phyloP scores from a whole-genome alignment of 148 eudicot genomes.

The Gaultheria prostrata region DNA sequence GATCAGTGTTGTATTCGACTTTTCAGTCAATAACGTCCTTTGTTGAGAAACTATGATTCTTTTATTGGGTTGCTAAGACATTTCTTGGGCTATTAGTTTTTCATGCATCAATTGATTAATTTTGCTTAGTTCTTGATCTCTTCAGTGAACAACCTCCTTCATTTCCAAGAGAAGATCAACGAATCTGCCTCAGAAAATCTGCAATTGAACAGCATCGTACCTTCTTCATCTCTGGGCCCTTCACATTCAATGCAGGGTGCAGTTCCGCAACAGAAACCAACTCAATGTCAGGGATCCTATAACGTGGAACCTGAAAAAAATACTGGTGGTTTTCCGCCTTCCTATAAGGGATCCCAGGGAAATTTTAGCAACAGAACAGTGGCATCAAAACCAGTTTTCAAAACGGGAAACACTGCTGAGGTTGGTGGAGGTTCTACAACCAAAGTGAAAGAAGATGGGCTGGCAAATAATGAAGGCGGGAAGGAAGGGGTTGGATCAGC shows the following conservation, averaged over 20 bases:
- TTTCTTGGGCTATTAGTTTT: no score
- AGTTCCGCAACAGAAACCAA: conserved; percentile 21
- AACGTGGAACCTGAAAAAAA: conserved; percentile 12
- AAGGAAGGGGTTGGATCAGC: conserved; percentile 4
- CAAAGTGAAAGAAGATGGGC: conserved; percentile 9
- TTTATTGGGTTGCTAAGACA: neutral
- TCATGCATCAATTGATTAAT: neutral
- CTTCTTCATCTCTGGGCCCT: neutral
- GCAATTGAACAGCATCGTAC: neutral
- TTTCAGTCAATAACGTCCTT: neutral
- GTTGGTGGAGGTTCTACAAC: conserved; percentile 17
- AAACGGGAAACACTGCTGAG: conserved; percentile 6
- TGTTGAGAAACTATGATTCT: neutral
- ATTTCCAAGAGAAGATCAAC: neutral
- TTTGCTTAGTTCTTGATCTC: neutral
- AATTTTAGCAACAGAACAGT: conserved; percentile 16
- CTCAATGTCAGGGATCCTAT: conserved; percentile 1
- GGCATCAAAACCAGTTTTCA: conserved; percentile 14
- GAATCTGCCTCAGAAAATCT: neutral
- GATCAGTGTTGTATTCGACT: neutral
- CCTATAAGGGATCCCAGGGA: conserved; percentile 16
- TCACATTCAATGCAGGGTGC: neutral
- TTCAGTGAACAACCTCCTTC: neutral
- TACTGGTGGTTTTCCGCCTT: conserved; percentile 15
- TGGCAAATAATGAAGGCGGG: conserved; percentile 12